Base-by-base conservation (phyloP, 371 early-diverging fungal species). In the Umbelopsis sp. region DNA sequence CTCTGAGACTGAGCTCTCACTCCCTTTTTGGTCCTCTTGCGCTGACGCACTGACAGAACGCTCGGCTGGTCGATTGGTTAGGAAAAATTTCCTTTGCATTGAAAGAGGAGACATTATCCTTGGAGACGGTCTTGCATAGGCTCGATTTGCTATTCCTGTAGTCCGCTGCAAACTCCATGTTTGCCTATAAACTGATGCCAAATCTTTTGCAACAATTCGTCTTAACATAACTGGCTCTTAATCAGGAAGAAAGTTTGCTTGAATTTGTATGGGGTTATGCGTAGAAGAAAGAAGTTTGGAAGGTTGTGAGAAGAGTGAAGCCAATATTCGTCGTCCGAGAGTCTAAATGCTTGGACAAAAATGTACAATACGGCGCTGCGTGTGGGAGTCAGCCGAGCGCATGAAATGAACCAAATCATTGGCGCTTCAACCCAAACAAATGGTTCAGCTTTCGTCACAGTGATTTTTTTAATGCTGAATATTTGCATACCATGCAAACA, bases 21-120 rank as follows among this genome's bases (percentile, higher is more conserved):
- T 48, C 16, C 57, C 35, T 18, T 57, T 57, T n/a, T 57, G 57
- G 29, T 57, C 35, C 18, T 57, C 57, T 18, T 35, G 57, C 11
- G 57, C 29, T 35, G 57, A 57, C 10, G 6, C 7, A 18, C 35
- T 29, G 18, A 10, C 57, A 35, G 57, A 6, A 11, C 4, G 3
- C 6, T 29, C 29, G 37, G 57, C 12, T 35, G 57, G 57, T 57
- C 35, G 57, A 16, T 29, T 57, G 3, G 29, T 14, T 2, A 35
- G 16, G 32, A 35, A 18, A 10, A 29, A 11, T 5, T 29, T 29
- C 18, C 57, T 7, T 29, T 57, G 57, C 29, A 57, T 12, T 14
- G 29, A 48, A n/a, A 48, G 8, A 12, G 48, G 48, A 6, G 48
- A 48, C 16, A 20, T 1, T 48, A 3, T 48, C n/a, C 6, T 16